Evolutionary conservation across 371 early-diverging fungal species (phyloP).

Genomic region (Circinella umbellata): DNA sequence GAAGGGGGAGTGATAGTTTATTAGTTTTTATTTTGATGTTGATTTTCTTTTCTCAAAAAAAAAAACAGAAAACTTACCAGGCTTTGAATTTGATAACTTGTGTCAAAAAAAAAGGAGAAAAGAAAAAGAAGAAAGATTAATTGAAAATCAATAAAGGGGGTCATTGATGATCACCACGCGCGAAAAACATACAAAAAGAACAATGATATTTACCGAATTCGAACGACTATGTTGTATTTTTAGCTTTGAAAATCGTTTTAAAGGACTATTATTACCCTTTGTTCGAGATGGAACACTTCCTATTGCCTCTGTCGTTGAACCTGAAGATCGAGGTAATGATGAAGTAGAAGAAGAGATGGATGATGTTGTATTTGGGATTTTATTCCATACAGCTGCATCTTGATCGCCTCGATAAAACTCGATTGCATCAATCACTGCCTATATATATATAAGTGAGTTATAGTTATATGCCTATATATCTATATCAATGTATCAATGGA

Average conservation of each 20-base stretch:
- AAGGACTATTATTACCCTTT: constrained; percentile 20
- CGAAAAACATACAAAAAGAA: too few species aligned
- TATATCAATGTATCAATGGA: too few species aligned
- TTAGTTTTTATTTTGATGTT: too few species aligned
- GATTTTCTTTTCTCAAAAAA: neutral
- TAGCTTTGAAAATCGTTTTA: constrained; percentile 20
- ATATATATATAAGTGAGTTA: neutral
- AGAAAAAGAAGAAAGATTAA: too few species aligned
- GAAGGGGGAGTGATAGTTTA: too few species aligned
- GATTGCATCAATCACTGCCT: constrained; percentile 92
- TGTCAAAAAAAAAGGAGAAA: too few species aligned
- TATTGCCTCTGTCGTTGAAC: neutral
- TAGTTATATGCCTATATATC: too few species aligned
- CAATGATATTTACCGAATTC: neutral
- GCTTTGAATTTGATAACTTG: constrained; percentile 1
- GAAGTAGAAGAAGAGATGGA: constrained; percentile 18
- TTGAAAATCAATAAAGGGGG: neutral
- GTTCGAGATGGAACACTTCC: neutral
- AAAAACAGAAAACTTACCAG: neutral
- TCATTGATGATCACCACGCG: too few species aligned
- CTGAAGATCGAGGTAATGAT: constrained; percentile 4
- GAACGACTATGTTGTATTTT: constrained; percentile 15
- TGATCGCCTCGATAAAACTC: constrained; percentile 82
- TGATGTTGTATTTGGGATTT: constrained; percentile 66
- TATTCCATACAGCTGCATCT: constrained; percentile 83